These are phyloP conservation scores for Salvia miltiorrhiza DNA, from an alignment of 257 asterid genomes.

Conservation along the genomic window DNA sequence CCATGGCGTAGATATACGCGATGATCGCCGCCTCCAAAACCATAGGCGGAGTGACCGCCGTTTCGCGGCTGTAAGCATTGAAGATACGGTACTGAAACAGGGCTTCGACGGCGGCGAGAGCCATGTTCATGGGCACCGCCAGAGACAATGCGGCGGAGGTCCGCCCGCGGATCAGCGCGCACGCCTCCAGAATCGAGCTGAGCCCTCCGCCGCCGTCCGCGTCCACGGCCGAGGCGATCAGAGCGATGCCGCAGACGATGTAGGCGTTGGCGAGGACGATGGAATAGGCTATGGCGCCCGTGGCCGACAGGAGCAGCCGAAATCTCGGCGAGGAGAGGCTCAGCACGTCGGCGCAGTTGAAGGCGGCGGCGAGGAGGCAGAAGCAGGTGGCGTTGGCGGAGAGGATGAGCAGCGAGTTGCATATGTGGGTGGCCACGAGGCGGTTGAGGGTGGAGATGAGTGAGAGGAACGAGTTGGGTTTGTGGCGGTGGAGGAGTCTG, in stretches of 20 bases:
- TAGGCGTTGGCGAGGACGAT: slow-evolving; percentile 62
- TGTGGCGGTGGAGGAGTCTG: slow-evolving; percentile 20
- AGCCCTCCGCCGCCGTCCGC: slow-evolving; percentile 33
- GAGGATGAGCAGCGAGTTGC: slow-evolving; percentile 48
- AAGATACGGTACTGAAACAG: slow-evolving; percentile 60
- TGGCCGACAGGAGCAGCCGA: slow-evolving; percentile 45
- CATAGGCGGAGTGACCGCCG: slow-evolving; percentile 19
- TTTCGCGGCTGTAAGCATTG: slow-evolving; percentile 23
- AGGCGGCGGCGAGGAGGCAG: slow-evolving; percentile 37
- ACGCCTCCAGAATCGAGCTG: slow-evolving; percentile 44
- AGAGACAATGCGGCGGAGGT: slow-evolving; percentile 49
- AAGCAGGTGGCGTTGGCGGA: slow-evolving; percentile 71
- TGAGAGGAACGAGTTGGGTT: slow-evolving; percentile 1
- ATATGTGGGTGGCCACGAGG: slow-evolving; percentile 46
- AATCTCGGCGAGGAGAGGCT: slow-evolving; percentile 36
- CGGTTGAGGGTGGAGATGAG: slow-evolving; percentile 19
- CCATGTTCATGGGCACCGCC: slow-evolving; percentile 49
- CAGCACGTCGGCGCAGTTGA: slow-evolving; percentile 29
- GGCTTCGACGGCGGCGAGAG: slow-evolving; percentile 55
- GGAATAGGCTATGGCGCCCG: slow-evolving; percentile 54
- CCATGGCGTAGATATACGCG: slow-evolving; percentile 54
- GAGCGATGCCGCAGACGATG: slow-evolving; percentile 43
- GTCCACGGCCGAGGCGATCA: slow-evolving; percentile 43
- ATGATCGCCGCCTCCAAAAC: slow-evolving; percentile 54
- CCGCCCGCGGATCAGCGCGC: slow-evolving; percentile 47